A percentile compares a stretch with the other conserved stretches of the same genome.
phyloP scores from a whole-genome alignment of 306 rosid genomes.

The Fragaria nilgerrensis region DNA sequence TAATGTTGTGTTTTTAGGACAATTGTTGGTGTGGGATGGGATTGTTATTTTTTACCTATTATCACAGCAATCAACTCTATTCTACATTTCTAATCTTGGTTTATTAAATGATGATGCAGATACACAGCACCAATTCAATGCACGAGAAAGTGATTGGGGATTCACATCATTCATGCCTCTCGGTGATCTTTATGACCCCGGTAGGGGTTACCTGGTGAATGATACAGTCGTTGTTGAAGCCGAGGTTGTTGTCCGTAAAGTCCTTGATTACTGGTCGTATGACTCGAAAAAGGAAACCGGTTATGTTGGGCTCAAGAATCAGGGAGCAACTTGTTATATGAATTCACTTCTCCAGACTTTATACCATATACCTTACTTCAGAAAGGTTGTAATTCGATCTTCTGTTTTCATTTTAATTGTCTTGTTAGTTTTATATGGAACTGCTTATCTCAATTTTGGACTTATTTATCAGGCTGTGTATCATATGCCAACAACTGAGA shows the following conservation, averaged over 20 bases:
- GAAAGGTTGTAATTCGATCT: slow-evolving; percentile 56
- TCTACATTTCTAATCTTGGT: not conserved
- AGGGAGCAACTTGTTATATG: slow-evolving; percentile 99
- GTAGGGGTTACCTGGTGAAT: slow-evolving; percentile 72
- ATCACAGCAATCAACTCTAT: not conserved
- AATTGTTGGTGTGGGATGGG: not conserved
- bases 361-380: slow-evolving; percentile 87
- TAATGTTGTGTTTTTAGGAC: not conserved
- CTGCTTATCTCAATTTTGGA: slow-evolving; percentile 23
- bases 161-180: slow-evolving; percentile 88
- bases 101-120: slow-evolving; percentile 48
- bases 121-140: slow-evolving; percentile 86
- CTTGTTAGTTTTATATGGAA: slow-evolving; percentile 8
- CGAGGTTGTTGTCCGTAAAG: slow-evolving; percentile 80
- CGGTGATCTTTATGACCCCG: slow-evolving; percentile 68
- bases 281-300: slow-evolving; percentile 97
- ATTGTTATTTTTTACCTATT: not conserved
- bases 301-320: slow-evolving; percentile 90
- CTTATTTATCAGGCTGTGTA: slow-evolving; percentile 73
- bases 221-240: slow-evolving; percentile 82
- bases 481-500: slow-evolving; percentile 96
- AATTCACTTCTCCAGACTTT: slow-evolving; percentile 93
- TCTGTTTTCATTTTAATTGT: slow-evolving; percentile 6
- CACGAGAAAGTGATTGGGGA: slow-evolving; percentile 93
- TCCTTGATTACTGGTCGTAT: slow-evolving; percentile 75